Evolutionary conservation across 768 basidiomycete genomes (phyloP), one percentile per base, ranked within the genome.

Genomic region (Boletellus sp.): DNA sequence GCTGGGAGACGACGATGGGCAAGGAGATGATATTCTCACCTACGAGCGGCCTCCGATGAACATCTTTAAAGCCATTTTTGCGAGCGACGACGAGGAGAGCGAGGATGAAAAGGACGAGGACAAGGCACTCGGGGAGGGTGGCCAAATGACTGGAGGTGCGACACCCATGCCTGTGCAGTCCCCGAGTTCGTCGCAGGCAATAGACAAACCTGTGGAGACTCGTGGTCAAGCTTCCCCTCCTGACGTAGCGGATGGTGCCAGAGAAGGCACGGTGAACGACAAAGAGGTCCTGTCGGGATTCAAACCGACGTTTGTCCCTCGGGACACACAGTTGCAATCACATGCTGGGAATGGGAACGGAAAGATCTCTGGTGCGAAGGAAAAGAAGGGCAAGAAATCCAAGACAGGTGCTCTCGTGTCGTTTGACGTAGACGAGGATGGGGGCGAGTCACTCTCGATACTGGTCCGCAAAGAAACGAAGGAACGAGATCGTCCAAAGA

Each of bases 41-140:
- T 94, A 97, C 66, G 76, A 89, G 58, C 79, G 88, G 34, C 95
- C 96, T 2, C 73, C 84, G 6, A 90, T 93, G 78, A 88, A 93
- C 61, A 83, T 98, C 38, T 99, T 98, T 77, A 96, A 95, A 65
- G 94, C 95, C 3, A 97, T 99, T 52, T 99, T 99, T 65, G 94
- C 93, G 11, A 93, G 90, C 68, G 91, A 92, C 52, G 90, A 92
- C 39, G 93, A 95, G 60, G 89, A 90, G 32, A 85, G 83, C 16
- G 88, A 84, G 9, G 84, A 84, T 3, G 90, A 92, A 4, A 62
- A 19, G 61, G 68, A 44, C 41, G 57, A 47, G 56, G 67, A 28
- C 9, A 28, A 65, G 23, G 63, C 59, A 35, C 37, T 32, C 13
- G 40, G 38, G 45, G 39, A 46, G 10, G 41, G 42, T 9, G 34